Evolutionary conservation across 768 basidiomycete species (phyloP).

Genomic region (Leccinum variicolor): DNA sequence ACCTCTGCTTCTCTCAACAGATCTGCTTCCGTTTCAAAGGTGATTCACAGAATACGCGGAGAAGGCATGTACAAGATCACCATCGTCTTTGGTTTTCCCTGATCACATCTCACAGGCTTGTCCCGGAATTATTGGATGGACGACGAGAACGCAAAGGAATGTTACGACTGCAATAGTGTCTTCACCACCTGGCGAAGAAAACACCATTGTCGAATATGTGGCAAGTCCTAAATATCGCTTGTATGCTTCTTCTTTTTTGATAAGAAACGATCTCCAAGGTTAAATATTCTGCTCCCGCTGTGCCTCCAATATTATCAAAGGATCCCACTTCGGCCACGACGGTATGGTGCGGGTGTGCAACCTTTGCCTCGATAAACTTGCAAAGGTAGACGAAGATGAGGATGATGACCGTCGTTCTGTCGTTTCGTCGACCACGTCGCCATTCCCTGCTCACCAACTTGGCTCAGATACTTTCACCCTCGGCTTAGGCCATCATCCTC

Average conservation of each 20-base stretch:
- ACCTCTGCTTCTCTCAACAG: constrained; percentile 69
- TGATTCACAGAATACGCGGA: constrained; percentile 84
- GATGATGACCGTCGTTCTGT: constrained; percentile 87
- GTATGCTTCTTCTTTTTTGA: background rate
- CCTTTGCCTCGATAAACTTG: constrained; percentile 88
- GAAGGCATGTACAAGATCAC: constrained; percentile 54
- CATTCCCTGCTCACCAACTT: constrained; percentile 78
- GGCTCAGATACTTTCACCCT: constrained; percentile 42
- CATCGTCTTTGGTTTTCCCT: constrained; percentile 6
- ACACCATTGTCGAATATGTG: constrained; percentile 97
- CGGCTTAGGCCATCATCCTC: constrained; percentile 51
- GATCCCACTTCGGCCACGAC: constrained; percentile 87
- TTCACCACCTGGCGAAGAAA: constrained; percentile 95
- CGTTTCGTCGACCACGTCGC: constrained; percentile 63
- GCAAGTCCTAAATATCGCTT: constrained; percentile 38
- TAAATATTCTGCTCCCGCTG: constrained; percentile 98
- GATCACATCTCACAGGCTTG: constrained; percentile 48
- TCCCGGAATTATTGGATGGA: constrained; percentile 99
- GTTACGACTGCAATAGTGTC: constrained; percentile 91
- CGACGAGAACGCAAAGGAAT: constrained; percentile 92
- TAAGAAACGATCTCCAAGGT: constrained; percentile 47
- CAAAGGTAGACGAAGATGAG: constrained; percentile 84
- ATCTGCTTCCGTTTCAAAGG: constrained; percentile 85
- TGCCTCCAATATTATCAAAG: constrained; percentile 95
- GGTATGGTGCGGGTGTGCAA: constrained; percentile 97